Evolutionary conservation across 129 eudicot genomes (phyloP), one percentile per base, ranked within the genome.

Genomic region (Kitagawia praeruptora): DNA sequence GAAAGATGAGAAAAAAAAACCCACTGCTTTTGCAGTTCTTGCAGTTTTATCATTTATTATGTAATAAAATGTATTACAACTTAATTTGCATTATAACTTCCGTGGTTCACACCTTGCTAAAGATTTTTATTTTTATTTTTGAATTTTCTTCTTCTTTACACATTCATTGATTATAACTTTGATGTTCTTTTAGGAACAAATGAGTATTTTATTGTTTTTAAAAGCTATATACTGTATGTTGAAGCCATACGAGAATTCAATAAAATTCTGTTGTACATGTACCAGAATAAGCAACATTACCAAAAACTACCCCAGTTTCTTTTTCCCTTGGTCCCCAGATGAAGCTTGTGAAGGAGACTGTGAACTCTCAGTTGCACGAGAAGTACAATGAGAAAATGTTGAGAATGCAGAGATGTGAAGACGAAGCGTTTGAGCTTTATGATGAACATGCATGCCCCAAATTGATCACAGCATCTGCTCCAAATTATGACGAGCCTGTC

Each of bases 391-490:
- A 92, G 77, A 95, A 95, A 78, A 92, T 95, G 98, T 82, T 28
- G 75, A 85, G 94, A 78, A 95, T 95, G 98, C 97, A 87, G 81
- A 82, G 94, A 77, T 86, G 76, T 45, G 97, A 92, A 80, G 98
- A 94, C 54, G 98, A 94, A 83, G 88, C 97, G 70, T 87, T 88
- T 87, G 89, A 82, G 5, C 86, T 31, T 0, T 94, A 91, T 87
- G 97, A 92, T 77, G 98, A 94, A 85, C 97, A 94, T 79, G 98
- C 98, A 13, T 94, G 97, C 80, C 98, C 98, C 75, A 92, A 92
- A 74, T 94, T 94, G 64, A 94, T 92, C 69, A 94, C 96, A 23
- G 96, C 98, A n/a, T 92, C 97, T 67, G 89, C 98, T 79, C 96
- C 97, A 49, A 92, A 89, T 70, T 94, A 85, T 45, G 96, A 90